Evolutionary conservation across 371 early-diverging fungal species (phyloP).

Genomic region (Basidiobolus meristosporus): DNA sequence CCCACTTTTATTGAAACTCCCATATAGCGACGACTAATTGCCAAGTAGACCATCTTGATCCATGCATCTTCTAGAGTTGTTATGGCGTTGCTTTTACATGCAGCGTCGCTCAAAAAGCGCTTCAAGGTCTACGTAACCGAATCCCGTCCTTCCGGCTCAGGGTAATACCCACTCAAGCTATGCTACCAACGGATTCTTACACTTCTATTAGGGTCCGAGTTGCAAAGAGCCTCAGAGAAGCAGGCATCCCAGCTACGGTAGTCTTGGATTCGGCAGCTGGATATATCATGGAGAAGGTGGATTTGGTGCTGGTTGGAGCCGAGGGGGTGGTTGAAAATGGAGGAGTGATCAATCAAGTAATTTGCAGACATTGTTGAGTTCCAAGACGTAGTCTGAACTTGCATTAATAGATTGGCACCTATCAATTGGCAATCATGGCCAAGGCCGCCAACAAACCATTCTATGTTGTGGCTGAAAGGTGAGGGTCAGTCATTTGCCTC

Average conservation of each 20-base stretch:
- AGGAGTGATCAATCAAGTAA: conserved; percentile 83
- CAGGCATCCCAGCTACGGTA: conserved; percentile 71
- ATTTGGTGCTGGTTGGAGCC: conserved; percentile 90
- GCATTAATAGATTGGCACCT: conserved; percentile 51
- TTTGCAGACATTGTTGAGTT: neutral
- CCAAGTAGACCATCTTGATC: conserved; percentile 51
- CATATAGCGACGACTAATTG: neutral
- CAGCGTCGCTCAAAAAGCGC: conserved; percentile 54
- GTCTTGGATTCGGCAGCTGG: conserved; percentile 90
- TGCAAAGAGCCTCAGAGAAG: conserved; percentile 5
- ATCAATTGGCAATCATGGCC: conserved; percentile 86
- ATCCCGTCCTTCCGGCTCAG: conserved; percentile 58
- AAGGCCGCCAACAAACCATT: conserved; percentile 83
- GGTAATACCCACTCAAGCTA: conserved; percentile 24
- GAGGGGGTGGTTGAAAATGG: conserved; percentile 96
- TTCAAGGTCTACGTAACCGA: conserved; percentile 81
- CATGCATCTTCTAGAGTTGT: conserved; percentile 92
- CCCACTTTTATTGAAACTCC: neutral
- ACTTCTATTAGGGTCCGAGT: too few relatives aligned
- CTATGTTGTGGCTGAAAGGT: conserved; percentile 77
- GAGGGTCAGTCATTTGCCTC: too few relatives aligned
- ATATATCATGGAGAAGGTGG: conserved; percentile 82
- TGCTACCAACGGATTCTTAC: too few relatives aligned
- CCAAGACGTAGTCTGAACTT: too few relatives aligned
- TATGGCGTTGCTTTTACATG: conserved; percentile 58